Evolutionary conservation across 495 filamentous ascomycete genomes (phyloP).

Genomic region (Podospora pseudocomata): DNA sequence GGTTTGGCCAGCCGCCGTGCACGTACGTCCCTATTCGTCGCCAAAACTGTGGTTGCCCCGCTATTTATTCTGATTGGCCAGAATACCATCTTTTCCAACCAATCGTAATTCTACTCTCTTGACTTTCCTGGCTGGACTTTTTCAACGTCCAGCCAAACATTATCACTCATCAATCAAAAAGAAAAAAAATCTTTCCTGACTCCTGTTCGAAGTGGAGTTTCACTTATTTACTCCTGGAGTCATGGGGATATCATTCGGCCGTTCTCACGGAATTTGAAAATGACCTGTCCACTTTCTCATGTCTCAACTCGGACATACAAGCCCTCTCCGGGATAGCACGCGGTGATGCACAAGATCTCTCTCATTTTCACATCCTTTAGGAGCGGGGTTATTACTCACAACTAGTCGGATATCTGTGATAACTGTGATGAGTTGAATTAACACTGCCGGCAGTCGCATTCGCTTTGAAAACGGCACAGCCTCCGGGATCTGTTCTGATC

Average conservation of each 20-base stretch:
- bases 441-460: not conserved
- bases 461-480: not conserved
- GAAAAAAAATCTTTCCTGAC: not conserved
- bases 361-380: not conserved
- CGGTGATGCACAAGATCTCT: not conserved
- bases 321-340: not conserved
- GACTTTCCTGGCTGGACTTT: not conserved
- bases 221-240: not conserved
- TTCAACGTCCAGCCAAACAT: not conserved
- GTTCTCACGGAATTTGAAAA: not conserved
- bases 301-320: constrained; percentile 5
- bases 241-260: not conserved
- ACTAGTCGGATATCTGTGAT: not conserved
- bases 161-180: constrained; percentile 7
- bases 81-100: constrained; percentile 22
- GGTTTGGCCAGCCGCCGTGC: constrained; percentile 23
- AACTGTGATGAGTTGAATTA: not conserved
- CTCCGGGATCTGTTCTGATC: not conserved
- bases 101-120: constrained; percentile 12
- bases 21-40: constrained; percentile 22
- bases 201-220: not conserved
- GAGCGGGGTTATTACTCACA: not conserved
- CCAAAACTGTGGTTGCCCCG: constrained; percentile 7
- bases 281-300: not conserved
- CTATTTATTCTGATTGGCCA: constrained; percentile 26